Evolutionary conservation across 306 rosid genomes (phyloP), one percentile per base, ranked within the genome.

Genomic region (Fragaria iinumae): DNA sequence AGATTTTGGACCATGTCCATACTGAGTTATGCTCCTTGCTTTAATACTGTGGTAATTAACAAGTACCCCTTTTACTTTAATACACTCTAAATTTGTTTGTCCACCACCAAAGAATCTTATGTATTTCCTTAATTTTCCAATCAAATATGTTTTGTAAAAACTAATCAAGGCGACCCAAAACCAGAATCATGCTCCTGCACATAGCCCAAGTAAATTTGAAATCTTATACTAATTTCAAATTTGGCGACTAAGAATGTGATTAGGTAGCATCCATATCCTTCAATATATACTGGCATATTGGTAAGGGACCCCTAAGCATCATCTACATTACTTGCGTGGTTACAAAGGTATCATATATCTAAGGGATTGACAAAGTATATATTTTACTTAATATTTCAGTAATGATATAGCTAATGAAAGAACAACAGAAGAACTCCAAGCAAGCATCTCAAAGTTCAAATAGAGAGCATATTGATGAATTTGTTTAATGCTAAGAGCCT

Each of bases 301-400:
- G 11, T 3, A 44, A 67, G 82, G 87, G 84, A 69, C 91, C 89
- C 74, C 9, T 9, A 53, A 77, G 74, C 78, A 81, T 87, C 82
- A 82, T 85, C 80, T 52, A 84, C 75, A 82, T 57, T 76, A 81
- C 81, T 87, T 55, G 89, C 90, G 84, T 87, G 88, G 80, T 79
- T 75, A 59, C 74, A 72, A 87, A 84, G 91, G 75, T 73, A 86
- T 71, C 86, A 64, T 25, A 25, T 23, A 45, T 45, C 2, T 44
- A 73, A 2, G 14, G 48, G 13, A 41, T 43, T 63, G 21, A 16
- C 21, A 32, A 14, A 29, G 44, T 63, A 32, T 32, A 63, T 62
- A 8, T 32, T 17, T 64, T 64, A 41, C 69, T 34, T 16, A 1
- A 9, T 64, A 11, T 64, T 64, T 64, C 44, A 41, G 71, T n/a